Percentiles rank a stretch among this genome's conserved stretches.
Conservation (phyloP, 768 basidiomycete genomes). For the Candolleomyces eurysporus region DNA sequence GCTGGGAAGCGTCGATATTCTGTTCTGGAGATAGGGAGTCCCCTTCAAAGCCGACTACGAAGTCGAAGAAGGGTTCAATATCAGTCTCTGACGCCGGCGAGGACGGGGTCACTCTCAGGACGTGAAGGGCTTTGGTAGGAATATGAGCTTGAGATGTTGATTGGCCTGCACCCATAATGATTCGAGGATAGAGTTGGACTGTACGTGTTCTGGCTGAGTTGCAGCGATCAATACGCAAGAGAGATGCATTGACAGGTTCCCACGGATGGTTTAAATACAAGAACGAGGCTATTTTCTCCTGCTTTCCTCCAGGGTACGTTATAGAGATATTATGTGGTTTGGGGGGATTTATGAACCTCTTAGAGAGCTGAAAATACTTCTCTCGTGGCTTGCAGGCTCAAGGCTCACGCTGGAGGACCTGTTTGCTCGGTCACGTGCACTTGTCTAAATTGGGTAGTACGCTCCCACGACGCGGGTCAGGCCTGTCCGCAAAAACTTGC, state of each 20-base stretch:
- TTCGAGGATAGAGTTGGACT: too few relatives aligned
- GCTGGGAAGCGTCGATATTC: slow-evolving; percentile 62
- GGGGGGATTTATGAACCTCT: too few relatives aligned
- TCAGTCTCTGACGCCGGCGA: slow-evolving; percentile 86
- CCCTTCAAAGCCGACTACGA: slow-evolving; percentile 88
- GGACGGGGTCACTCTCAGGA: slow-evolving; percentile 83
- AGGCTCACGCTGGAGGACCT: too few relatives aligned
- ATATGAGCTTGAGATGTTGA: slow-evolving; percentile 53
- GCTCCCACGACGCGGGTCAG: neutral
- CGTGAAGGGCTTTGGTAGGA: slow-evolving; percentile 73
- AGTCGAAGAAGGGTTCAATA: slow-evolving; percentile 95
- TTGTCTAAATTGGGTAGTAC: neutral
- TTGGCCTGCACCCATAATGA: slow-evolving; percentile 70
- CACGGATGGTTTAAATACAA: neutral
- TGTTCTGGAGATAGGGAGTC: slow-evolving; percentile 46
- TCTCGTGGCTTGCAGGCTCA: neutral
- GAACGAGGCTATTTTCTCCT: too few relatives aligned
- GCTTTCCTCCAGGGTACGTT: too few relatives aligned
- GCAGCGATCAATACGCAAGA: neutral
- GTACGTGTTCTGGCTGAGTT: neutral
- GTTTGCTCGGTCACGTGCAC: too few relatives aligned
- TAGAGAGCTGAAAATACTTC: neutral
- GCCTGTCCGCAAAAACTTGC: neutral
- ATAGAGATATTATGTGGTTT: too few relatives aligned
- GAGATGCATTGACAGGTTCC: neutral